Evolutionary conservation across 2,329 filamentous ascomycete genomes (phyloP), one percentile per base, ranked within the genome.

Genomic region (Scedosporium minutisporum): DNA sequence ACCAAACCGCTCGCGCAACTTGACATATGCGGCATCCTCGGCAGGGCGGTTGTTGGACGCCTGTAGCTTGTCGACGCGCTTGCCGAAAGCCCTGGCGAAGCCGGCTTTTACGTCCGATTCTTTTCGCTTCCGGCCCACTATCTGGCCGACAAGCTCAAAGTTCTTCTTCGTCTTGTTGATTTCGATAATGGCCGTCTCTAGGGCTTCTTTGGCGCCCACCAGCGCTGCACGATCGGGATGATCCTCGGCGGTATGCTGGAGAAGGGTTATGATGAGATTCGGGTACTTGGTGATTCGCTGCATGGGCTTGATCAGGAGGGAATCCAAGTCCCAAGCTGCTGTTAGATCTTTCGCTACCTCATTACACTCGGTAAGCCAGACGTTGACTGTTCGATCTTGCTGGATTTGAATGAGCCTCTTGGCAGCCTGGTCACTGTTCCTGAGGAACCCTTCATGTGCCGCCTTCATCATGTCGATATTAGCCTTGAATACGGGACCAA

Each of bases 91-190:
- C 70, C 96, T 93, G 21, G 91, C 90, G 60, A 97, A 80, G 25
- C 90, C 90, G n/a, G 87, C 84, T 64, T 90, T 87, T 65, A 95
- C 88, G 72, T 96, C 91, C 0, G 91, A 93, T 67, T 96, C 91
- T 71, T 96, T 96, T 66, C 90, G 86, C 72, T 93, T 93, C 63
- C 91, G 83, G 63, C 88, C 82, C 33, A 97, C 90, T 63, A 96
- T 93, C 74, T 96, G 89, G 3, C 91, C 92, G 25, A 97, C 90
- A 57, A 96, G 84, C 73, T 97, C 91, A 64, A 93, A 92, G 61
- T 96, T 93, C 76, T 93, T 96, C 78, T 97, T 97, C 62, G 92
- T 87, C 72, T 96, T 92, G 76, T 99, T 96, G 73, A 97, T 97
- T 65, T 93, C 89, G 61, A 89, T 84, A 23, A 90, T 85, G 9